A percentile compares a stretch with the other conserved stretches of the same genome.
Conservation (phyloP, 805 yeast species). For the Kodamaea hsintzibuensis region DNA sequence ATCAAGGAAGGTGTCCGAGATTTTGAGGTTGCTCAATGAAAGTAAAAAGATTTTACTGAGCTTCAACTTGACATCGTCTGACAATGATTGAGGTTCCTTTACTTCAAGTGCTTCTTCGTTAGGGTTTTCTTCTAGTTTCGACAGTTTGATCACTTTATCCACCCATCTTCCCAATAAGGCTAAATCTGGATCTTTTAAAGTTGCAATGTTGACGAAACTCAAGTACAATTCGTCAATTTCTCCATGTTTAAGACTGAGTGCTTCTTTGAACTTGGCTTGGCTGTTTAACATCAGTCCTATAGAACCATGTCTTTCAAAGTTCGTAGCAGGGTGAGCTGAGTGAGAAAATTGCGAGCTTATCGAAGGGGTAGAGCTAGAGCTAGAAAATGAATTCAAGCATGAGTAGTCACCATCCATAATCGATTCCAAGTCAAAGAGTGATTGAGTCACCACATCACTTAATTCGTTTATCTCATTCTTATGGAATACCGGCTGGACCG, state of each 20-base stretch:
- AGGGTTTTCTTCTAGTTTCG: conserved; percentile 10
- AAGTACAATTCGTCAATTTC: conserved; percentile 71
- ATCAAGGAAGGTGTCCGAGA: conserved; percentile 61
- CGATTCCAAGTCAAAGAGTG: conserved; percentile 72
- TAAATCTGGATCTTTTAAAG: conserved; percentile 42
- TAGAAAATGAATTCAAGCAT: conserved; percentile 18
- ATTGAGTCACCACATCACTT: conserved; percentile 71
- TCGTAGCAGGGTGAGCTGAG: conserved; percentile 5
- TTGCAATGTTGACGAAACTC: conserved; percentile 60
- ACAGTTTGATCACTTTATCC: conserved; percentile 34
- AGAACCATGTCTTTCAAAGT: conserved; percentile 11
- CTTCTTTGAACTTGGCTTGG: conserved; percentile 13
- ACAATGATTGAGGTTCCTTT: conserved; percentile 10
- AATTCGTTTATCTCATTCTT: conserved; percentile 81
- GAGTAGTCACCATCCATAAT: conserved; percentile 47
- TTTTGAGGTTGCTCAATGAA: conserved; percentile 62
- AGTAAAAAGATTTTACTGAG: conserved; percentile 73
- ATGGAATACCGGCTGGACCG: conserved; percentile 95
- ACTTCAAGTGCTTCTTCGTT: neutral
- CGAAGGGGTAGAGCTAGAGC: conserved; percentile 1
- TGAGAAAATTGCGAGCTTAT: conserved; percentile 3
- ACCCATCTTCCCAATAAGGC: conserved; percentile 40
- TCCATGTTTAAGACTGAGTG: conserved; percentile 29
- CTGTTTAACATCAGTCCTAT: conserved; percentile 8
- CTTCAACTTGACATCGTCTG: conserved; percentile 21